Base-by-base conservation (phyloP, 192 early-diverging fungal species). In the Coemansia furcata region DNA sequence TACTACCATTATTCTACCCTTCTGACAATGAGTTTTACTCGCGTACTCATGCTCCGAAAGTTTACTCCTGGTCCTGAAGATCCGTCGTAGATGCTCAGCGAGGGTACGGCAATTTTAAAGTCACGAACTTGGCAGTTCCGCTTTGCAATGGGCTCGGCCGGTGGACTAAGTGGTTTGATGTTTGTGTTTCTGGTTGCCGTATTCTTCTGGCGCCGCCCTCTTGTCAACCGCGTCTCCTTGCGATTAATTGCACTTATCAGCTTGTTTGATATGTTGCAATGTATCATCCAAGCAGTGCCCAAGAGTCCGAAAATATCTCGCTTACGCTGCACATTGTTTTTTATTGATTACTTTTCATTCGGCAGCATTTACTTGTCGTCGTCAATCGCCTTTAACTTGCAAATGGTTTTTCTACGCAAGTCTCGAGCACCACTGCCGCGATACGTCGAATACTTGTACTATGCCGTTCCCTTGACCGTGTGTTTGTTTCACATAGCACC, bases 321-420 rank as follows among this genome's bases (percentile, higher is more conserved):
- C 4, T 68, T 66, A 23, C 69, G 57, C 21, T 17, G 23, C 6
- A 14, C 12, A 17, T 38, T 19, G 2, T 72, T 65, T 19, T 66
- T 77, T 15, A 58, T 66, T 15, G 59, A 77, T 7, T 65, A 60
- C 19, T 68, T 57, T 26, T 65, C 54, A 4, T 67, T 23, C 1
- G 21, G 50, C 4, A 66, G 66, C 43, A 63, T 72, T 8, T 77
- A 77, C 15, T 29, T 77, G 49, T 77, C 76, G 9, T 65, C 70
- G 6, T 58, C 76, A 1, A 72, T 77, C 39, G 76, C 76, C 5
- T 77, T 72, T 33, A 77, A 77, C 33, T 17, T 77, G 42, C 76
- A 77, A 17, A 77, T 77, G 70, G 43, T 63, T 3, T 77, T 77
- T 43, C 60, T 68, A 3, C 66, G 70, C n/a, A 66, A 44, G 12